Conservation (phyloP, 192 early-diverging fungal genomes). For the Mortierella hygrophila region DNA sequence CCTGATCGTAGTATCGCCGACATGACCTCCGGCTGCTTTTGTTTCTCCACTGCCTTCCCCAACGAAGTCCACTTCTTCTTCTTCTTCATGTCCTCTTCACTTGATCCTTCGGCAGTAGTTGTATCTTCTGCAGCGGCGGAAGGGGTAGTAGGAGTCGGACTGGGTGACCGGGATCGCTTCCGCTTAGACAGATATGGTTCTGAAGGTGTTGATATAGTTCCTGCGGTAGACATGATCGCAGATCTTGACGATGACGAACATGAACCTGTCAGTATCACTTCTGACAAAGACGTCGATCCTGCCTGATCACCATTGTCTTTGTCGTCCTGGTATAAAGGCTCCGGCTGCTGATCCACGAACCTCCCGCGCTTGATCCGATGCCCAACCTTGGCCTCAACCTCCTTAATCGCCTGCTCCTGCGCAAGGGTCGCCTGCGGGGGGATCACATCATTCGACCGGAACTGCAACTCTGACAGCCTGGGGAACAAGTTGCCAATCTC, state of each 20-base stretch:
- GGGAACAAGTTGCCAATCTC: slow-evolving; percentile 46
- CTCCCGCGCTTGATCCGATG: not conserved
- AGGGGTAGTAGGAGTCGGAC: not conserved
- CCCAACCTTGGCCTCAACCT: too few relatives aligned
- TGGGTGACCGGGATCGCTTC: slow-evolving; percentile 9
- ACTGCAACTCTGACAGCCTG: slow-evolving; percentile 24
- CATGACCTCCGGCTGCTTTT: not conserved
- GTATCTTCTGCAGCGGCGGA: not conserved
- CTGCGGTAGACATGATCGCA: not conserved
- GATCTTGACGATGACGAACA: not conserved
- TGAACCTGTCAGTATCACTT: not conserved
- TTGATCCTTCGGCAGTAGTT: not conserved
- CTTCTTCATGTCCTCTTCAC: not conserved
- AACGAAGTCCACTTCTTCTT: not conserved
- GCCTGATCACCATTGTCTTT: not conserved
- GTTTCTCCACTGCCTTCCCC: not conserved
- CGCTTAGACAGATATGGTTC: not conserved
- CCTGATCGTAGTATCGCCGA: slow-evolving; percentile 35
- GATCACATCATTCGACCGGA: slow-evolving; percentile 36
- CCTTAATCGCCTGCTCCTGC: not conserved
- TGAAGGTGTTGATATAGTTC: slow-evolving; percentile 6
- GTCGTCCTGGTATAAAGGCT: not conserved
- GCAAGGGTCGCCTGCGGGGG: slow-evolving; percentile 13
- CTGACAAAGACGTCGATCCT: not conserved
- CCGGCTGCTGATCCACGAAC: not conserved